Base-by-base conservation (phyloP, 1,139 yeast genomes). In the Saccharomycopsis phalli region DNA sequence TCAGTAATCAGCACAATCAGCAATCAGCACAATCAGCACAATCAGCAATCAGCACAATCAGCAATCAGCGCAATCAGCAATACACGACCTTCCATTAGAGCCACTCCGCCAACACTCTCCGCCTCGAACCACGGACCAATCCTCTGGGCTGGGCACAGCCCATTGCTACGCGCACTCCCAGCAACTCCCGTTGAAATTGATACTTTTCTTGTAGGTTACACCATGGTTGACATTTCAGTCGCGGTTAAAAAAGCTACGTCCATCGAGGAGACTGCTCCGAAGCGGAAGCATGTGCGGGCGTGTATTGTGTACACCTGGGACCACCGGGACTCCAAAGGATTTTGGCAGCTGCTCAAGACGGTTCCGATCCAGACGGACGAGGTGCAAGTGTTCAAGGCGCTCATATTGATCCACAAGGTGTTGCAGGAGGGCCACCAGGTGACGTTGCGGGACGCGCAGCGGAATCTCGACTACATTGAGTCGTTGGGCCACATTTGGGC, bases 251-350 rank as follows among this genome's bases (percentile, higher is more conserved):
- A 91, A 64, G 96, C 97, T 0, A 82, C 94, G 49, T 80, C 81
- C 32, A 53, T 73, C 31, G 96, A 87, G 31, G 96, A 88, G 55
- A 74, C 82, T 2, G 95, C 97, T 0, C 96, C 98, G 1, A 91
- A 91, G 59, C 71, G 97, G 53, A 91, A 91, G 58, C 98, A 91
- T 61, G 97, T 91, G 7, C 66, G 91, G 53, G 88, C 94, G 2
- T 86, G 95, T 63, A 87, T 87, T 48, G 95, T 91, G 30, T 87
- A 80, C 60, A 84, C 96, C 2, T 88, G 97, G 96, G 98, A 91
- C 59, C 93, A 86, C 54, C 82, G 83, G 56, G 78, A 87, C 38
- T 79, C 94, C 4, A 69, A 77, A 47, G 84, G 87, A 3, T 86
- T 88, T 55, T 86, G 95, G 94, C 79, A 82, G 52, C 80, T 81